Percentiles rank a stretch among this genome's conserved stretches.
These are phyloP conservation scores for Pythium scleroteichum DNA, from an alignment of 352 stramenopile species.

Conservation along the genomic window DNA sequence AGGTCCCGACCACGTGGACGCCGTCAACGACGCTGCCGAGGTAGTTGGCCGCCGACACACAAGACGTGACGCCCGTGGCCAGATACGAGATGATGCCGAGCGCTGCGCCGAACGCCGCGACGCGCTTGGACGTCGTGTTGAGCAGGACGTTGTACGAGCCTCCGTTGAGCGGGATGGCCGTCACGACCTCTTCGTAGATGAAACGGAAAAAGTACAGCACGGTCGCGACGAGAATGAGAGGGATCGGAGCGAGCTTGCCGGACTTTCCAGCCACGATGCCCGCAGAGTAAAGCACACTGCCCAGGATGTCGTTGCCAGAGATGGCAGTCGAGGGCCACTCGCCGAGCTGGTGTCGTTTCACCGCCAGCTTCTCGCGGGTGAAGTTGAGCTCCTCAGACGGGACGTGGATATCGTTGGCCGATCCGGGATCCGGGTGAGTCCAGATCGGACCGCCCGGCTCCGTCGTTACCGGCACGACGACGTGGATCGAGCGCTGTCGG, in stretches of 20 bases:
- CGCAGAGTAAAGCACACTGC: slow-evolving; percentile 91
- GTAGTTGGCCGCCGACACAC: slow-evolving; percentile 87
- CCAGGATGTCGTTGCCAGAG: slow-evolving; percentile 96
- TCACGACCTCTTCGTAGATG: slow-evolving; percentile 95
- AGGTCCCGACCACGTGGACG: slow-evolving; percentile 75
- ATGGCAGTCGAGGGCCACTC: slow-evolving; percentile 94
- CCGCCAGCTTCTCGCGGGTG: slow-evolving; percentile 39
- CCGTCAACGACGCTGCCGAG: slow-evolving; percentile 77
- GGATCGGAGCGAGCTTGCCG: slow-evolving; percentile 90
- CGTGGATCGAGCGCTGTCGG: slow-evolving; percentile 13
- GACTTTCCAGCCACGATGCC: slow-evolving; percentile 84
- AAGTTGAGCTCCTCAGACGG: slow-evolving; percentile 16
- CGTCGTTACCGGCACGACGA: slow-evolving; percentile 2
- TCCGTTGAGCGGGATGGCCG: slow-evolving; percentile 93
- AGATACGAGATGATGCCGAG: slow-evolving; percentile 96
- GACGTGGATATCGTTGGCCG: slow-evolving; percentile 7
- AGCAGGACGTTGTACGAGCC: slow-evolving; percentile 96
- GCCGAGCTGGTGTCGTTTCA: slow-evolving; percentile 82
- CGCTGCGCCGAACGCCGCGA: slow-evolving; percentile 92
- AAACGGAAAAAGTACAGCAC: slow-evolving; percentile 90
- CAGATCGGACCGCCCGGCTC: slow-evolving; percentile 13
- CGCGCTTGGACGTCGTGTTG: slow-evolving; percentile 94
- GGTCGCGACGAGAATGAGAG: slow-evolving; percentile 86
- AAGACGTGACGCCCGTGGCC: slow-evolving; percentile 90
- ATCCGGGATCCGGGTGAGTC: slow-evolving; percentile 13